Percentiles rank a stretch among this genome's conserved stretches.
Conservation (phyloP, 1,139 yeast species). For the Nematodospora anomalae region DNA sequence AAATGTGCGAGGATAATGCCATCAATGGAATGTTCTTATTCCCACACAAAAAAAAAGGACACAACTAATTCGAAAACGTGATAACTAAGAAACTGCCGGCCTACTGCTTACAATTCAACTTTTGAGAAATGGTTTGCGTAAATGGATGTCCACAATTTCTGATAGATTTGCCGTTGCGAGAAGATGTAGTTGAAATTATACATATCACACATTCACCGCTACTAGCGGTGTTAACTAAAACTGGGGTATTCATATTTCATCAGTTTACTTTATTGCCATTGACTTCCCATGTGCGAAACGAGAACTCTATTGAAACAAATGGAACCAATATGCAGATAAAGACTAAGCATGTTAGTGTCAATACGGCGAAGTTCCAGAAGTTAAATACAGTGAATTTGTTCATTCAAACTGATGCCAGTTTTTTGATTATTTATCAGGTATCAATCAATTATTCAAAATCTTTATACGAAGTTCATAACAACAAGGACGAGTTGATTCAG, state of each 20-base stretch:
- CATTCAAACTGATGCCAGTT: constrained; percentile 33
- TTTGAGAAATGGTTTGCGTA: constrained; percentile 18
- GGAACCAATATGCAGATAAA: constrained; percentile 31
- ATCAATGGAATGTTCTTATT: too few relatives aligned
- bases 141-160: constrained; percentile 35
- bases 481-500: constrained; percentile 32
- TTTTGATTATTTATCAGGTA: constrained; percentile 37
- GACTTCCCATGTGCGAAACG: constrained; percentile 30
- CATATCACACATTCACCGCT: constrained; percentile 38
- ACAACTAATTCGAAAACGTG: background rate
- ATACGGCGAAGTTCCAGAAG: constrained; percentile 29
- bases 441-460: constrained; percentile 32
- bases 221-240: constrained; percentile 31
- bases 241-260: constrained; percentile 30
- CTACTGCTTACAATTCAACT: too few relatives aligned
- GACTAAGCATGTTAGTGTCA: constrained; percentile 30
- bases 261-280: constrained; percentile 36
- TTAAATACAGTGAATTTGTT: constrained; percentile 31
- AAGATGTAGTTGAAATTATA: constrained; percentile 25
- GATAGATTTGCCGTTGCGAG: constrained; percentile 27
- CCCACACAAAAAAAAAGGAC: background rate
- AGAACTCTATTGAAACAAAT: constrained; percentile 34
- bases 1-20: too few relatives aligned
- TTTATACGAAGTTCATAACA: constrained; percentile 32
- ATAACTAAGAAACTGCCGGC: background rate